Base-by-base conservation (phyloP, 1,139 yeast genomes). In the Arxiozyma heterogenica region DNA sequence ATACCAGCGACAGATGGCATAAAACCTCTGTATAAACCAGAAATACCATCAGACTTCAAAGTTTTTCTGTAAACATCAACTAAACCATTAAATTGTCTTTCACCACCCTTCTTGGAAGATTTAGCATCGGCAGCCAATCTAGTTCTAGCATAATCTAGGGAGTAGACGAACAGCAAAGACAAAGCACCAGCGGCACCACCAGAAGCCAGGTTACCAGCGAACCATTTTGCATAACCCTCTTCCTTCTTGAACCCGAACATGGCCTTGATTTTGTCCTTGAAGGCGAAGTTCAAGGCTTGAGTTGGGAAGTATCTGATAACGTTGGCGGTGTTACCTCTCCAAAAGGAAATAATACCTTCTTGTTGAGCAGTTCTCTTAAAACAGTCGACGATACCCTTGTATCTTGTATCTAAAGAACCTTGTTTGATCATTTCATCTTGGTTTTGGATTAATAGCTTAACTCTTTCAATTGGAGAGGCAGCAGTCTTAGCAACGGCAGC, bases 381-480 rank as follows among this genome's bases (percentile, higher is more conserved):
- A 53, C 59, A 57, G 22, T 57, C 59, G 17, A 50, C 47, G 43
- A 57, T 57, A 54, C 59, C 59, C 23, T 43, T 43, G 41, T 57
- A 57, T 46, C 53, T 56, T n/a, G n/a, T 42, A 46, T 57, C 59
- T 49, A 57, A 46, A 23, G 59, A 47, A 51, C 58, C 58, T 52
- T 57, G 58, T 39, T 57, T 57, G 11, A 55, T 34, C 59, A 57
- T 57, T 53, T 57, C 59, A 50, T 55, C 55, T 51, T 57, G 59
- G 42, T 57, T 57, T 52, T 57, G 59, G 51, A 57, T 57, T 38
- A 57, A 51, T 41, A 57, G 41, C 48, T 57, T 57, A 44, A 57
- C 59, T 57, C 59, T 55, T 52, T 57, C 59, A 49, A 57, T 57
- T 41, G 59, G 59, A 21, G 59, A 53, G n/a, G 59, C 59, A 41